Percentiles rank a stretch among this genome's conserved stretches.
Evolutionary conservation across 1,284 basidiomycete species (phyloP).

Genomic region (Termitomyces sp.): DNA sequence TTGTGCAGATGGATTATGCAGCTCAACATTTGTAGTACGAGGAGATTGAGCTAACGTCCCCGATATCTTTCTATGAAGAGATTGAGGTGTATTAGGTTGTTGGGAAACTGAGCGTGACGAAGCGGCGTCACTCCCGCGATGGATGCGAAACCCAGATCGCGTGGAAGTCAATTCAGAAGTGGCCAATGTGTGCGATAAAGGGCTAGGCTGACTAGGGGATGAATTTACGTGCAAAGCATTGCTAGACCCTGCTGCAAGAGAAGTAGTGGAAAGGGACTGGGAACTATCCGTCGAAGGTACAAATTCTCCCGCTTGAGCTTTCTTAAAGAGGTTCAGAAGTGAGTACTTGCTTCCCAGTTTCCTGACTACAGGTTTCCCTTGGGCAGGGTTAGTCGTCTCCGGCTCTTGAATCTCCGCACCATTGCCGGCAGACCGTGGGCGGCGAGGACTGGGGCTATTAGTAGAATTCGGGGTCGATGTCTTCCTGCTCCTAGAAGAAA

Average conservation of each 20-base stretch:
- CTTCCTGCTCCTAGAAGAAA: conserved; percentile 24
- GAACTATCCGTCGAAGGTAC: conserved; percentile 12
- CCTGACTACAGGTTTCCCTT: conserved; percentile 30
- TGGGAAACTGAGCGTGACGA: conserved; percentile 22
- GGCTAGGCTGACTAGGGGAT: conserved; percentile 12
- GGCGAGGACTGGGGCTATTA: conserved; percentile 30
- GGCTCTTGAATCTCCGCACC: conserved; percentile 38
- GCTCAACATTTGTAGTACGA: conserved; percentile 33
- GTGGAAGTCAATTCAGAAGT: conserved; percentile 15
- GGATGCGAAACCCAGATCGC: conserved; percentile 25
- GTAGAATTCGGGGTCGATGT: conserved; percentile 21
- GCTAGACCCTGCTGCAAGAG: conserved; percentile 10
- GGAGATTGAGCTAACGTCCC: conserved; percentile 23
- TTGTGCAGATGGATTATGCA: conserved; percentile 35
- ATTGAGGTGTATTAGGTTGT: conserved; percentile 17
- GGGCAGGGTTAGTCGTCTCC: conserved; percentile 23
- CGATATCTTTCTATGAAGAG: conserved; percentile 23
- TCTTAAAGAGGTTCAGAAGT: conserved; percentile 58
- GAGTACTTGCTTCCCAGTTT: conserved; percentile 50
- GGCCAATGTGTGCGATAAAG: conserved; percentile 12
- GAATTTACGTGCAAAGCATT: conserved; percentile 9
- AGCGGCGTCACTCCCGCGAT: conserved; percentile 30
- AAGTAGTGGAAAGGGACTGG: conserved; percentile 10
- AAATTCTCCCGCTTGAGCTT: conserved; percentile 35
- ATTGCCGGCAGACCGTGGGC: conserved; percentile 55